Evolutionary conservation across 805 yeast species (phyloP), one percentile per base, ranked within the genome.

Genomic region (Hanseniaspora jakobsenii): DNA sequence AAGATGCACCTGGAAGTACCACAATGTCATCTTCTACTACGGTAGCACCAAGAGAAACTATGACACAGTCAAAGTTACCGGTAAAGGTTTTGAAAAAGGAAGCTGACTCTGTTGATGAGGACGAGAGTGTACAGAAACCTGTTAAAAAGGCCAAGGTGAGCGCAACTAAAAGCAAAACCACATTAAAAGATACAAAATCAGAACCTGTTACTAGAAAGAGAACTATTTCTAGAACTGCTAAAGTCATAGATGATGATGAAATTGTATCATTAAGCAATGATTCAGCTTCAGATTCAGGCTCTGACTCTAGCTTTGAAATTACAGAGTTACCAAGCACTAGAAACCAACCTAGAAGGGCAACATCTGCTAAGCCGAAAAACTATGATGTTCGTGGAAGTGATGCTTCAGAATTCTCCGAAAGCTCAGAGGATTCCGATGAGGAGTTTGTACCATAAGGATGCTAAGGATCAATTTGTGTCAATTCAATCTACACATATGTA

Each of bases 351-450:
- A 50, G 52, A 24, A 50, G 49, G 28, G 51, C 38, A 3, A 57
- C 54, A 22, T 32, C 48, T 14, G 39, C 55, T 6, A 57, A 54
- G 23, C 38, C 55, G 12, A 56, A 62, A 1, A 62, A 58, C 29
- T 57, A 56, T 36, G 53, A 59, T 34, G 53, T 55, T 26, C 38
- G 52, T 14, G 59, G 55, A 17, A 57, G 52, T 18, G 57, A 52
- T 29, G 54, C 47, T 3, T 50, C 49, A 6, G 50, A 36, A 4
- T 51, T 35, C 3, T 42, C 49, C 13, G 58, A 54, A 21, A 53
- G 55, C 1, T 51, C 55, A 26, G 43, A 38, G n/a, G 59, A 49
- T 13, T 52, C 51, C 16, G 56, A 54, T 14, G 50, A 38, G 17
- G 47, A 49, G 23, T 43, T 36, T 18, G 19, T 43, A 3, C 41